A percentile compares a stretch with the other conserved stretches of the same genome.
These are phyloP conservation scores for Flaveria bidentis DNA, from an alignment of 129 eudicot genomes.

Conservation along the genomic window DNA sequence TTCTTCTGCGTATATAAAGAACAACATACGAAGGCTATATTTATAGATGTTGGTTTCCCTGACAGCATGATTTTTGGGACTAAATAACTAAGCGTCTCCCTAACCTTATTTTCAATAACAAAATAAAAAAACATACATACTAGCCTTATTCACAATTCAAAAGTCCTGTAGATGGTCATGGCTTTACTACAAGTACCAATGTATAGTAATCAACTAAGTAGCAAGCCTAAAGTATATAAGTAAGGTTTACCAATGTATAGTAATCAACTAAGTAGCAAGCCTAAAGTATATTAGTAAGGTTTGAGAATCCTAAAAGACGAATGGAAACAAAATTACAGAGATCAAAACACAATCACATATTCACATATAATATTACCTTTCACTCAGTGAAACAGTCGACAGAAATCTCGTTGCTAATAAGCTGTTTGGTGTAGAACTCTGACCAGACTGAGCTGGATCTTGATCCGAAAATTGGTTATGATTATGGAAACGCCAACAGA, in stretches of 20 bases:
- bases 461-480: slow-evolving; percentile 59
- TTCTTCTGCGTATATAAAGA: neutral
- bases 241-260: neutral
- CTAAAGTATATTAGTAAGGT: neutral
- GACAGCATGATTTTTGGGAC: neutral
- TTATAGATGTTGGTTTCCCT: neutral
- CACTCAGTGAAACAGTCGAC: slow-evolving; percentile 29
- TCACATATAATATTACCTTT: slow-evolving; percentile 45
- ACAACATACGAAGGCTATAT: neutral
- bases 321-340: neutral
- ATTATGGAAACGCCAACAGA: slow-evolving; percentile 25
- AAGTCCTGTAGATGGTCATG: neutral
- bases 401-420: neutral
- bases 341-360: slow-evolving; percentile 9
- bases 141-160: neutral
- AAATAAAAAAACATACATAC: neutral
- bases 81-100: neutral
- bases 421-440: slow-evolving; percentile 5
- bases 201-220: neutral
- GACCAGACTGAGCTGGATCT: slow-evolving; percentile 53
- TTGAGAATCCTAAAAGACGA: neutral
- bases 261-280: neutral
- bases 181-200: neutral
- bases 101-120: slow-evolving; percentile 1
- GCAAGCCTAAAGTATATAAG: neutral